A percentile compares a stretch with the other conserved stretches of the same genome.
Evolutionary conservation across 176 grass and related monocot genomes (phyloP).

Genomic region (Guadua angustifolia): DNA sequence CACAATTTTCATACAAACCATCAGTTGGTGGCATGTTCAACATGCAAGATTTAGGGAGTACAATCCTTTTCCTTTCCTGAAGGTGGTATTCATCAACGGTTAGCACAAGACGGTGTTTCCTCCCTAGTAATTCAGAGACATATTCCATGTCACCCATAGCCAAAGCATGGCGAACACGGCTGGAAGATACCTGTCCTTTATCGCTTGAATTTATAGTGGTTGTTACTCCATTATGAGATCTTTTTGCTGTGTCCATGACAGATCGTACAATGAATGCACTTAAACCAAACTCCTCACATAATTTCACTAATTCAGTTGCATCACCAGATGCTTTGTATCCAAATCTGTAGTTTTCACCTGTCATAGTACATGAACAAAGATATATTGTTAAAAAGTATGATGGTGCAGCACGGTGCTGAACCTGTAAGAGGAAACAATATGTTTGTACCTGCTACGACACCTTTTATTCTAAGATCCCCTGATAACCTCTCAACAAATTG

Average conservation of each 20-base stretch:
- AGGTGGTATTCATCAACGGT: slow-evolving; percentile 46
- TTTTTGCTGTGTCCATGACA: slow-evolving; percentile 59
- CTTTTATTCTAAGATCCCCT: slow-evolving; percentile 87
- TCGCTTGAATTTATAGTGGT: slow-evolving; percentile 64
- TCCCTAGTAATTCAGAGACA: slow-evolving; percentile 70
- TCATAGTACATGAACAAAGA: slow-evolving; percentile 41
- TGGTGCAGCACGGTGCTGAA: slow-evolving; percentile 21
- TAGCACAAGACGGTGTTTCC: slow-evolving; percentile 85
- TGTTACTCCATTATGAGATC: slow-evolving; percentile 52
- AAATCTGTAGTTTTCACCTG: slow-evolving; percentile 98
- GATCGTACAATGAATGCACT: slow-evolving; percentile 58
- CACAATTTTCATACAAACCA: slow-evolving; percentile 61
- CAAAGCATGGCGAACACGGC: slow-evolving; percentile 77
- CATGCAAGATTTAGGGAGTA: slow-evolving; percentile 58
- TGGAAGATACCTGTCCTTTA: slow-evolving; percentile 88
- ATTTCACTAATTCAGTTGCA: slow-evolving; percentile 58
- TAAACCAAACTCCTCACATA: slow-evolving; percentile 60
- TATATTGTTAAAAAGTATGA: slow-evolving; percentile 8
- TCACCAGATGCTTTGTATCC: slow-evolving; percentile 98
- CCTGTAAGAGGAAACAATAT: slow-evolving; percentile 34
- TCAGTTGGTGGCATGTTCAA: slow-evolving; percentile 76
- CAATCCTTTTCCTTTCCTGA: slow-evolving; percentile 44
- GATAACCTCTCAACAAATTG: slow-evolving; percentile 97
- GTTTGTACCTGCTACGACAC: slow-evolving; percentile 72
- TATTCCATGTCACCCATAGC: slow-evolving; percentile 75